phyloP scores from a whole-genome alignment of 805 yeast genomes.

The Metschnikowia arizonensis region DNA sequence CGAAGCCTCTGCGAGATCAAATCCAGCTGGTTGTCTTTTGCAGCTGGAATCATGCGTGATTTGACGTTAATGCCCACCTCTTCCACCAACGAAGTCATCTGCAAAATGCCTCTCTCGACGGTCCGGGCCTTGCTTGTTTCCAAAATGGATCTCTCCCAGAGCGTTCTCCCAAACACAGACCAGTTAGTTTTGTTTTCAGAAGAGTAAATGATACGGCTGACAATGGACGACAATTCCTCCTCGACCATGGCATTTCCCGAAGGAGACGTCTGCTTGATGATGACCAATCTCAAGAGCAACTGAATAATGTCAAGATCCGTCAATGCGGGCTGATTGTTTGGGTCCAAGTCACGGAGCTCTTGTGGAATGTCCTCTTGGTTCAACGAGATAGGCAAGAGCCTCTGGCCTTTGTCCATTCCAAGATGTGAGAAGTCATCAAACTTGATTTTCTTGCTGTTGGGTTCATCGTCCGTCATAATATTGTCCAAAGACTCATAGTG shows the following conservation, averaged over 20 bases:
- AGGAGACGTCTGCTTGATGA: conserved; percentile 68
- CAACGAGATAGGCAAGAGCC: conserved; percentile 57
- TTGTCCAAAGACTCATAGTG: conserved; percentile 56
- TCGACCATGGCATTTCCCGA: conserved; percentile 64
- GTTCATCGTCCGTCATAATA: conserved; percentile 28
- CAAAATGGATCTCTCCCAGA: conserved; percentile 85
- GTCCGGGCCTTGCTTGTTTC: conserved; percentile 82
- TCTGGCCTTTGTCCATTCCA: conserved; percentile 25
- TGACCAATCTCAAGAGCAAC: conserved; percentile 61
- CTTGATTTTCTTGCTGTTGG: conserved; percentile 37
- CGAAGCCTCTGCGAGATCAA: conserved; percentile 53
- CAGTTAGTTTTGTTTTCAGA: conserved; percentile 52
- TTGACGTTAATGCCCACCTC: conserved; percentile 71
- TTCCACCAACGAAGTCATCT: conserved; percentile 87
- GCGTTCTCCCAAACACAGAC: conserved; percentile 71
- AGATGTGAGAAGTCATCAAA: conserved; percentile 31
- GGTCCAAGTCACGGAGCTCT: conserved; percentile 54
- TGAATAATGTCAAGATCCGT: conserved; percentile 70
- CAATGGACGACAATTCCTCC: conserved; percentile 78
- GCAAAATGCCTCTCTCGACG: conserved; percentile 89
- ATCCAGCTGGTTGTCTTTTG: conserved; percentile 24
- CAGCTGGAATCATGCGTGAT: conserved; percentile 50
- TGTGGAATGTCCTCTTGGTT: conserved; percentile 62
- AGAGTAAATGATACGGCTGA: conserved; percentile 63
- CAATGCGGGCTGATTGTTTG: conserved; percentile 75